Evolutionary conservation across 257 asterid genomes (phyloP).

Genomic region (Gentiana macrophylla): DNA sequence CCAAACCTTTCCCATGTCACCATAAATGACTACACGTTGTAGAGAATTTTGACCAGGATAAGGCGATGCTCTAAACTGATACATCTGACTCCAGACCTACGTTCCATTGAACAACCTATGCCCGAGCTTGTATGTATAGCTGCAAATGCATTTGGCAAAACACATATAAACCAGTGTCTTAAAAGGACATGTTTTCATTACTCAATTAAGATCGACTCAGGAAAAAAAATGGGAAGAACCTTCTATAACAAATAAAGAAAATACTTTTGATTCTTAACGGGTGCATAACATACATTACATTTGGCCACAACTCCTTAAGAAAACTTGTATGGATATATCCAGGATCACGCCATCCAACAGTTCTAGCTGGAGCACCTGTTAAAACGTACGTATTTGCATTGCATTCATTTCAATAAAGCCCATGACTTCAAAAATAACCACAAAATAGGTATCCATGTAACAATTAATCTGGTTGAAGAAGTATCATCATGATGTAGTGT

Average conservation of each 20-base stretch:
- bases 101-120: slow-evolving; percentile 54
- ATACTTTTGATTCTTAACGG: no score
- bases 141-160: slow-evolving; percentile 13
- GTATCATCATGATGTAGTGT: no score
- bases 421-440: no score
- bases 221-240: no score
- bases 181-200: not conserved
- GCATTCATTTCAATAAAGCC: no score
- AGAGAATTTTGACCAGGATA: slow-evolving; percentile 86
- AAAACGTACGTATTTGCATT: not conserved
- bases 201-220: no score
- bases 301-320: slow-evolving; percentile 48
- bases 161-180: not conserved
- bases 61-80: slow-evolving; percentile 73
- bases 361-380: slow-evolving; percentile 64
- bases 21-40: slow-evolving; percentile 64
- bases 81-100: slow-evolving; percentile 42
- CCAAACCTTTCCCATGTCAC: slow-evolving; percentile 92
- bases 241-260: no score
- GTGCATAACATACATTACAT: slow-evolving; percentile 20
- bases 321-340: slow-evolving; percentile 45
- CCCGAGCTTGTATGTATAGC: slow-evolving; percentile 79
- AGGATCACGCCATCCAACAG: slow-evolving; percentile 57
- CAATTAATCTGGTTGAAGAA: no score
- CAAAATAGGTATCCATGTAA: no score